Base-by-base conservation (phyloP, 2,329 filamentous ascomycete genomes). In the Ascochyta lentis region DNA sequence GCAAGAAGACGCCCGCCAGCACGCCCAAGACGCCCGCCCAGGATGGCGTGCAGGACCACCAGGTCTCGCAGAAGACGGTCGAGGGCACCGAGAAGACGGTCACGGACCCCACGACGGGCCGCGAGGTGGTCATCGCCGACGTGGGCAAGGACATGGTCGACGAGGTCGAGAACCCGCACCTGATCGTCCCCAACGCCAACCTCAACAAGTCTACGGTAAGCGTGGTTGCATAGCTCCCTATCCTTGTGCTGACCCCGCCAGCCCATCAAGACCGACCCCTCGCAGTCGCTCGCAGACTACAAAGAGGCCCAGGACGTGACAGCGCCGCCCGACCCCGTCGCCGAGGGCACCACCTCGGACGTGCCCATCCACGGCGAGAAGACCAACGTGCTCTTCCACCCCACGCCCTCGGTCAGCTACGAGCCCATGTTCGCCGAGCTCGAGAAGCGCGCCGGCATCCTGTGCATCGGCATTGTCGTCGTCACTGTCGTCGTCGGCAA, bases 301-400 rank as follows among this genome's bases (percentile, higher is more conserved):
- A 90, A 89, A 61, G 72, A 89, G 54, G 90, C 87, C 9, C 94
- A 97, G 77, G 94, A 98, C 76, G 82, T 96, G 54, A 96, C 92
- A 0, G 91, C 94, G 0, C 94, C 94, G 2, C 94, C 94, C 1
- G 93, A 96, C 63, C 94, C 94, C 0, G 81, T 96, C 19, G 87
- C 88, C 15, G 84, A 88, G 54, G 91, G 92, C 23, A 86, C 89
- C 31, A 98, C 94, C 0, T 93, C 91, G 24, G 95, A 98, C 76
- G 92, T 98, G 1, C 95, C 95, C 3, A 96, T 98, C 55, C 90
- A 93, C 70, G 94, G 93, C 68, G 94, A 98, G 73, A 97, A 95
- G 83, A 98, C 95, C 3, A 97, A 96, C 60, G 88, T 98, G 16
- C 83, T 97, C 27, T 98, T 98, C 76, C 94, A 97, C 75, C 94